Conservation (phyloP, 2,329 filamentous ascomycete genomes). For the Coniochaeta pulveracea region DNA sequence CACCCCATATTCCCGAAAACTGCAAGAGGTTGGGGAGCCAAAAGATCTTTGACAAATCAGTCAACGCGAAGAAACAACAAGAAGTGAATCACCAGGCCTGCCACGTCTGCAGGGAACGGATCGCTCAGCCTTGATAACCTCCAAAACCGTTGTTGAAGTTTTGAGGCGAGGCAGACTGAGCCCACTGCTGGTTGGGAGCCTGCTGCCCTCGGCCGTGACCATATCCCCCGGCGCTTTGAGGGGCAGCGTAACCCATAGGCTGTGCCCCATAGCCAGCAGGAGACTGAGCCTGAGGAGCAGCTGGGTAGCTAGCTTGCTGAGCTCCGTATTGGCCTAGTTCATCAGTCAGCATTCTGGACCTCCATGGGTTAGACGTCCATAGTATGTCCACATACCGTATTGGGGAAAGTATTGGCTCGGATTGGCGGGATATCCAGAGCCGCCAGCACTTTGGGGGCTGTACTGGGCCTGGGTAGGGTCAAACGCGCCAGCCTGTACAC, state of each 20-base stretch:
- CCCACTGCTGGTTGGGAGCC: constrained; percentile 44
- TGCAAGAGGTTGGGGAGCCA: too few relatives aligned
- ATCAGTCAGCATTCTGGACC: constrained; percentile 12
- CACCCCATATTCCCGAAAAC: too few relatives aligned
- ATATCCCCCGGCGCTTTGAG: constrained; percentile 71
- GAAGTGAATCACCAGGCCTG: too few relatives aligned
- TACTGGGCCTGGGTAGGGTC: constrained; percentile 63
- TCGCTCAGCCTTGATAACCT: constrained; percentile 46
- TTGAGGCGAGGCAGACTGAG: constrained; percentile 36
- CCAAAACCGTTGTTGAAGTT: constrained; percentile 52
- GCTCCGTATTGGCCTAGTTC: constrained; percentile 44
- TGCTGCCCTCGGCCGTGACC: constrained; percentile 70
- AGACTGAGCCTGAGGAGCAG: constrained; percentile 48
- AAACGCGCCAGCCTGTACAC: constrained; percentile 51
- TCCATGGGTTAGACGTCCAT: not conserved
- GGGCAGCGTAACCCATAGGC: constrained; percentile 60
- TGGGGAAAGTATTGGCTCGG: constrained; percentile 84
- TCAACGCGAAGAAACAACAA: too few relatives aligned
- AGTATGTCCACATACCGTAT: constrained; percentile 52
- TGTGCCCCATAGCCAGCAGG: constrained; percentile 53
- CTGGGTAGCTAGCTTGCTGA: constrained; percentile 59
- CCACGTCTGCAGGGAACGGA: not conserved
- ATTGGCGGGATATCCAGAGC: constrained; percentile 63
- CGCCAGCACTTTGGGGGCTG: constrained; percentile 64
- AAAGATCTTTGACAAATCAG: too few relatives aligned